phyloP scores from a whole-genome alignment of 2,329 filamentous ascomycete genomes.

The Parastagonospora nodorum region DNA sequence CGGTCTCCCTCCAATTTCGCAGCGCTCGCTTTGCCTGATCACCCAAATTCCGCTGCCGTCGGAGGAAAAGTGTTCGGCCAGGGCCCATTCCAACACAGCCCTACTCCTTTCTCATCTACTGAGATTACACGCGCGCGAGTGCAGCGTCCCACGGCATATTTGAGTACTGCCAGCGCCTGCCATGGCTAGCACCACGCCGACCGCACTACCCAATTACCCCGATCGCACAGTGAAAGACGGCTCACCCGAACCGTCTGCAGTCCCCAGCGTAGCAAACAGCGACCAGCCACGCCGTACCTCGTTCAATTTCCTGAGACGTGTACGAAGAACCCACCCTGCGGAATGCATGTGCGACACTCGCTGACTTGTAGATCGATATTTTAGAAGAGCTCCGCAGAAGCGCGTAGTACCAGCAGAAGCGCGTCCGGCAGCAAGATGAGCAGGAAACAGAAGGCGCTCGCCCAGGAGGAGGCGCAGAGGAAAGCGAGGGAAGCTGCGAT shows the following conservation, averaged over 20 bases:
- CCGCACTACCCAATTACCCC: conserved; percentile 18
- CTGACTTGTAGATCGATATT: background rate
- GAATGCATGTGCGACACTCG: background rate
- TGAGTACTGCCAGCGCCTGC: conserved; percentile 30
- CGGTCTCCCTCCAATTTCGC: conserved; percentile 29
- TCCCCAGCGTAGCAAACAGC: conserved; percentile 19
- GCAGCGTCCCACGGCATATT: conserved; percentile 11
- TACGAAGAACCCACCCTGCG: conserved; percentile 9
- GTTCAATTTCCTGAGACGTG: conserved; percentile 45
- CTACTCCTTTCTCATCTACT: conserved; percentile 26
- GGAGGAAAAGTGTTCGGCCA: conserved; percentile 15
- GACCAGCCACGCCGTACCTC: conserved; percentile 34
- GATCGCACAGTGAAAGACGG: conserved; percentile 23
- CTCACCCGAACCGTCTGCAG: conserved; percentile 34
- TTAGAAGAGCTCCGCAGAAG: conserved; percentile 32
- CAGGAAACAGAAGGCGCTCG: conserved; percentile 61
- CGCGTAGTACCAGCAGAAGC: conserved; percentile 30
- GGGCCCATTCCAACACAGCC: conserved; percentile 19
- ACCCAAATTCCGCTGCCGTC: conserved; percentile 7
- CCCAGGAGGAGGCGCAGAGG: conserved; percentile 58
- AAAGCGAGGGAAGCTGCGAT: conserved; percentile 61
- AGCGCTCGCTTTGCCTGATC: conserved; percentile 1
- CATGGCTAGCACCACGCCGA: conserved; percentile 34
- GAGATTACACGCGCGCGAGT: conserved; percentile 31
- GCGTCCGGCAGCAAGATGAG: conserved; percentile 51